Percentiles rank a stretch among this genome's conserved stretches.
Conservation (phyloP, 2,329 filamentous ascomycete species). For the Stagonosporopsis chrysanthemi region DNA sequence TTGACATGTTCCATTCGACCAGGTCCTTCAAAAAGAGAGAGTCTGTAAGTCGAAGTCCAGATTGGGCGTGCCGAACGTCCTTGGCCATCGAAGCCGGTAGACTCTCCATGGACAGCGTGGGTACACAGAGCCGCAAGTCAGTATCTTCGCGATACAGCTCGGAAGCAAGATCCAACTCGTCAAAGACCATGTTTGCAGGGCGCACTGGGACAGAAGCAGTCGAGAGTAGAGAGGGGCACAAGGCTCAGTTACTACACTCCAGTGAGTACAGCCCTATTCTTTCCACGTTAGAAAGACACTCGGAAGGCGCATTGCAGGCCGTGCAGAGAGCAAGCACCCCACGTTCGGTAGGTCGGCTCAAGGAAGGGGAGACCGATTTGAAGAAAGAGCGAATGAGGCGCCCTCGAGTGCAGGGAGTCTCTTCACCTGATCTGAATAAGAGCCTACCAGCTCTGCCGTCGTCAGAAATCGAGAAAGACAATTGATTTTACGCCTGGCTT, state of each 20-base stretch:
- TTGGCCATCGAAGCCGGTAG: conserved; percentile 2
- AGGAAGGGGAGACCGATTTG: neutral
- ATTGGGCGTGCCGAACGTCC: conserved; percentile 10
- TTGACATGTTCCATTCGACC: neutral
- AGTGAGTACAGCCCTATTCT: neutral
- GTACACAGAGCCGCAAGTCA: neutral
- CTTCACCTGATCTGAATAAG: conserved; percentile 2
- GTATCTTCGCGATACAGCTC: neutral
- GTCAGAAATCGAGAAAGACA: neutral
- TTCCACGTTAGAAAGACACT: neutral
- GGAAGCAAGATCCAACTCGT: neutral
- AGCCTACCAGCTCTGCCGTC: conserved; percentile 1
- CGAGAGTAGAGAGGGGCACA: neutral
- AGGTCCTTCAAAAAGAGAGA: neutral
- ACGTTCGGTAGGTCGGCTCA: neutral
- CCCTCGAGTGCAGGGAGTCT: neutral
- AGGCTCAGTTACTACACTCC: neutral
- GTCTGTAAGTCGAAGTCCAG: conserved; percentile 3
- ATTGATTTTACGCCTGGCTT: neutral
- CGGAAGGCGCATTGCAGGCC: neutral
- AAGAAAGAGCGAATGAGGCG: neutral
- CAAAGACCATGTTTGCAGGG: neutral
- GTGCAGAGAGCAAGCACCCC: neutral
- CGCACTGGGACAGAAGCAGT: neutral
- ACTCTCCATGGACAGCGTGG: conserved; percentile 1